Percentiles rank a stretch among this genome's conserved stretches.
phyloP scores from a whole-genome alignment of 75 land plant genomes.

The Cryptomeria japonica region DNA sequence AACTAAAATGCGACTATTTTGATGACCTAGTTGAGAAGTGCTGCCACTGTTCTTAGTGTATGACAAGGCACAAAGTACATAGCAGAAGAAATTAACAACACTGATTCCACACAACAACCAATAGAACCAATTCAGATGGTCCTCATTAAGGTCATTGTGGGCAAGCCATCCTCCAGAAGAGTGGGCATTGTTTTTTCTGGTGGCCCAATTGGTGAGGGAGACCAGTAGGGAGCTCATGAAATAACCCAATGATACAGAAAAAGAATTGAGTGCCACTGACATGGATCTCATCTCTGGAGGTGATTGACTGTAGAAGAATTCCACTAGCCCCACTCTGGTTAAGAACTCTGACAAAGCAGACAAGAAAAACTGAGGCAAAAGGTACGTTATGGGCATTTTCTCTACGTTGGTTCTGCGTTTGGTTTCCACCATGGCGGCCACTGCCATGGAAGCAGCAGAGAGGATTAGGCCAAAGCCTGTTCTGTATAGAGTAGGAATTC shows the following conservation, averaged over 20 bases:
- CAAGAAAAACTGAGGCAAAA: slow-evolving; percentile 31
- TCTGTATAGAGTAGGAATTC: slow-evolving; percentile 32
- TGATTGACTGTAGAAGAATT: slow-evolving; percentile 32
- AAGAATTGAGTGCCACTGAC: slow-evolving; percentile 17
- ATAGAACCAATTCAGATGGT: slow-evolving; percentile 48
- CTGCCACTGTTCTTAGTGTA: slow-evolving; percentile 11
- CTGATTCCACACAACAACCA: slow-evolving; percentile 48
- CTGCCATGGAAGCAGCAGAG: slow-evolving; percentile 39
- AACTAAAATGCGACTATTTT: too few species aligned
- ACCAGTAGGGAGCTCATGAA: slow-evolving; percentile 28
- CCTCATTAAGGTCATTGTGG: slow-evolving; percentile 31
- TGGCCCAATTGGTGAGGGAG: background rate
- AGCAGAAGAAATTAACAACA: slow-evolving; percentile 33
- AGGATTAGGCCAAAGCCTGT: slow-evolving; percentile 47
- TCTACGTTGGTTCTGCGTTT: slow-evolving; percentile 7
- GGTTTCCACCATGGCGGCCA: slow-evolving; percentile 34
- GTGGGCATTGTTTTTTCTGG: background rate
- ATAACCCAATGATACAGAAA: slow-evolving; percentile 22
- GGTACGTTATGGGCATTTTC: slow-evolving; percentile 15
- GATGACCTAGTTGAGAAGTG: background rate
- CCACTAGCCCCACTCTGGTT: slow-evolving; percentile 21
- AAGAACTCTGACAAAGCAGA: slow-evolving; percentile 27
- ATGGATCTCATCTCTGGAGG: slow-evolving; percentile 27
- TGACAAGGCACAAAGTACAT: slow-evolving; percentile 32
- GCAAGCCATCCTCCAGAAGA: slow-evolving; percentile 41